Base-by-base conservation (phyloP, 257 asterid genomes). In the Solanum neorickii region DNA sequence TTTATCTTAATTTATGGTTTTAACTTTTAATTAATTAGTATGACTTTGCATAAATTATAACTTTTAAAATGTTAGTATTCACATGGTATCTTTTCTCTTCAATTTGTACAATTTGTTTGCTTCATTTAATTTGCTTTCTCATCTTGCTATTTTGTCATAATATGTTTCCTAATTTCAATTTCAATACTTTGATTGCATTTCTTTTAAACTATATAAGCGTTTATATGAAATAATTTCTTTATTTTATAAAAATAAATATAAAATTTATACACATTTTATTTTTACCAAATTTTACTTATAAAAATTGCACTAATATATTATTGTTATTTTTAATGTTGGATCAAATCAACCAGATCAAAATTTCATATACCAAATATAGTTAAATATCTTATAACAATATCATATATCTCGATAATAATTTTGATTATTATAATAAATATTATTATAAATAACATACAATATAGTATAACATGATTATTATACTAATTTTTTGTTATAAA, bases 201-300 rank as follows among this genome's bases (percentile, higher is more conserved):
- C n/a, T 60, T 21, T 21, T 60, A 1, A 60, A 6, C 5, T 0
- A 29, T 0, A 29, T 29, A 3, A 1, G 0, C 1, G 13, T 21
- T 0, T 59, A 59, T 59, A 3, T 9, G 1, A 21, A 60, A 60
- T 60, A 9, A 9, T 3, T 3, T 23, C 0, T 60, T 2, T 23
- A 60, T 0, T 2, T 23, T 23, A 21, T 0, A 60, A 60, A 60
- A 3, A 21, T 60, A 60, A 60, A 60, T 60, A 3, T 60, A 60
- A 60, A 6, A 60, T 3, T 21, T 9, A 0, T 23, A 21, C 9
- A 21, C 0, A 9, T 60, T 3, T 3, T 60, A 60, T 9, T 4
- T 60, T 21, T 3, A 20, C 0, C 1, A 47, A 60, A 56, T 56
- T 56, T 56, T 18, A 56, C 0, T 18, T 21, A 23, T 60, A 21